These are phyloP conservation scores for Lumnitzera racemosa DNA, from an alignment of 345 rosid genomes.

Conservation along the genomic window DNA sequence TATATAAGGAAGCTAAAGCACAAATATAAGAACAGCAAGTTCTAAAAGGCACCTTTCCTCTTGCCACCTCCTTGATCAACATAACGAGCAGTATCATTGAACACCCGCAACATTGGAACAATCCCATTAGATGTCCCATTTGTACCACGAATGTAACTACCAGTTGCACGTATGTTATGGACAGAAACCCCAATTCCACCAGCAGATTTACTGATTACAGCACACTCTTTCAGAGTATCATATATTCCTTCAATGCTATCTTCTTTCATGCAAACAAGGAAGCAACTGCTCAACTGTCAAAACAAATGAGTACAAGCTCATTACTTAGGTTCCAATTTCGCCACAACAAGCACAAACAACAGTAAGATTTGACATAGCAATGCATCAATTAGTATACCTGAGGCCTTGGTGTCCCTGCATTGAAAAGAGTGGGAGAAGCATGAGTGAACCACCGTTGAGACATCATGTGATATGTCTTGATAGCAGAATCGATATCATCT, in stretches of 20 bases:
- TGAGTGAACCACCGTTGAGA: conserved; percentile 96
- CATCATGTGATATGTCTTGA: conserved; percentile 84
- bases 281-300: conserved; percentile 83
- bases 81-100: conserved; percentile 82
- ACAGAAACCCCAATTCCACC: conserved; percentile 90
- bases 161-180: conserved; percentile 78
- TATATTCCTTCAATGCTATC: conserved; percentile 93
- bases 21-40: background rate
- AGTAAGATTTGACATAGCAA: too few relatives aligned
- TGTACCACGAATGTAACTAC: conserved; percentile 70
- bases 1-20: background rate
- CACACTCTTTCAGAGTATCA: conserved; percentile 91
- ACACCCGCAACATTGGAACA: conserved; percentile 74
- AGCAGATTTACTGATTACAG: conserved; percentile 90
- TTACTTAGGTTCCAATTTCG: background rate
- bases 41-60: conserved; percentile 49
- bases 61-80: conserved; percentile 93
- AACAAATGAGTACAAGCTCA: background rate
- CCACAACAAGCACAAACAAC: background rate
- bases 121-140: conserved; percentile 84
- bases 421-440: conserved; percentile 93
- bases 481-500: conserved; percentile 61
- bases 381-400: conserved; percentile 33
- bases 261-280: conserved; percentile 86
- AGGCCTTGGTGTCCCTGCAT: conserved; percentile 88